These are phyloP conservation scores for Termitomyces sp. DNA, from an alignment of 768 basidiomycete species.

Conservation along the genomic window DNA sequence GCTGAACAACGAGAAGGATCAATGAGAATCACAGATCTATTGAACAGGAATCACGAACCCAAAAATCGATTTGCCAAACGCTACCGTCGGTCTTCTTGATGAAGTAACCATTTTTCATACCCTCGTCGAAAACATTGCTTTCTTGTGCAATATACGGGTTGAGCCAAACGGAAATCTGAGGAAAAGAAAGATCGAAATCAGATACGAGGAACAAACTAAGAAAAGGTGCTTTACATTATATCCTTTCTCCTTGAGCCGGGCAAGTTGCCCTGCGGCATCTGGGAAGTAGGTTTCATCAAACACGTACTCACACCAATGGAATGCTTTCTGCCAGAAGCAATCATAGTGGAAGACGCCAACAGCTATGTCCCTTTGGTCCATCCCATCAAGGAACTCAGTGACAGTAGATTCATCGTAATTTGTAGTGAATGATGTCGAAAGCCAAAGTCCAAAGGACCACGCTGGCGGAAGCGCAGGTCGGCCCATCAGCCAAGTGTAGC, in stretches of 20 bases:
- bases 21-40: background rate
- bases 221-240: constrained; percentile 32
- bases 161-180: constrained; percentile 28
- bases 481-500: constrained; percentile 34
- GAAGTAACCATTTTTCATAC: constrained; percentile 38
- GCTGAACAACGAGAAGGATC: constrained; percentile 19
- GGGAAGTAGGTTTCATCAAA: constrained; percentile 46
- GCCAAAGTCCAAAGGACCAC: constrained; percentile 48
- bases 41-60: constrained; percentile 19
- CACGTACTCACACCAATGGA: constrained; percentile 39
- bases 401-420: constrained; percentile 42
- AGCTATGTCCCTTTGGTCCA: constrained; percentile 34
- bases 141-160: constrained; percentile 42
- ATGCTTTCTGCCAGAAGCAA: constrained; percentile 38
- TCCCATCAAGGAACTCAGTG: constrained; percentile 38
- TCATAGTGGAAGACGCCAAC: constrained; percentile 46
- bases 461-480: constrained; percentile 41
- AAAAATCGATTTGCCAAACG: constrained; percentile 36
- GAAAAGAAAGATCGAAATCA: background rate
- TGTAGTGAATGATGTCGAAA: constrained; percentile 46
- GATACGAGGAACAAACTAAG: background rate
- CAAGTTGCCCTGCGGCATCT: constrained; percentile 35
- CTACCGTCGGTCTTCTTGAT: constrained; percentile 42
- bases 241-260: constrained; percentile 31
- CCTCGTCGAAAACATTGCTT: constrained; percentile 40